Evolutionary conservation across 2,329 filamentous ascomycete genomes (phyloP), one percentile per base, ranked within the genome.

Genomic region (Gnomoniopsis smithogilvyi): DNA sequence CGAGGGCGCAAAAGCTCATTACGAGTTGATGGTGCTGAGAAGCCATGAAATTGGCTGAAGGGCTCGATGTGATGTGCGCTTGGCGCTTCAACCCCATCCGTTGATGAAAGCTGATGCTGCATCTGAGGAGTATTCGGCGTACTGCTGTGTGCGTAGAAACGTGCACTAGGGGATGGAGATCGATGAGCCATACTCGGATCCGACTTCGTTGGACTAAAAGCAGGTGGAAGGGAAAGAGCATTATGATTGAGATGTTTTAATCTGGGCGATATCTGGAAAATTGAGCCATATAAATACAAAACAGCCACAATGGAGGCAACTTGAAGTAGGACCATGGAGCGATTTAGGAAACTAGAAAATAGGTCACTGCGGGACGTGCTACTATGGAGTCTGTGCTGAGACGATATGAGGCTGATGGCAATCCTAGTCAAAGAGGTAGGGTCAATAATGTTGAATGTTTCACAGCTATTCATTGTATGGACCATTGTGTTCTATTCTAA

Each of bases 401-500:
- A 63, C 59, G 17, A 59, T 19, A 53, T 56, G 54, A 59, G 54
- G 52, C 51, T 58, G 45, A 48, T 24, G 45, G 48, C 53, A 51
- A 54, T 22, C 11, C 24, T 50, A 33, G 26, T 51, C 45, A 60
- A 63, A 63, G 55, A 56, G 38, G 38, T 34, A 56, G 36, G 4
- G 46, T 54, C 48, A 57, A 61, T 54, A 56, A 14, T 21, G 22
- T 19, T 51, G 30, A 22, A n/a, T 47, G 38, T 45, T 59, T 52
- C 41, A 50, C 57, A 46, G 36, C 17, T 59, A 19, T 53, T 53
- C 51, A 56, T 63, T 62, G 51, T 56, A 43, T 48, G 15, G 47
- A 58, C 54, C 57, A 58, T 57, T 58, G 49, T 65, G 59, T 52
- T 67, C 59, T 64, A 63, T 36, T 24, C 71, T 85, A 92, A 54